Conservation (phyloP, 495 filamentous ascomycete species). For the Xylaria curta region DNA sequence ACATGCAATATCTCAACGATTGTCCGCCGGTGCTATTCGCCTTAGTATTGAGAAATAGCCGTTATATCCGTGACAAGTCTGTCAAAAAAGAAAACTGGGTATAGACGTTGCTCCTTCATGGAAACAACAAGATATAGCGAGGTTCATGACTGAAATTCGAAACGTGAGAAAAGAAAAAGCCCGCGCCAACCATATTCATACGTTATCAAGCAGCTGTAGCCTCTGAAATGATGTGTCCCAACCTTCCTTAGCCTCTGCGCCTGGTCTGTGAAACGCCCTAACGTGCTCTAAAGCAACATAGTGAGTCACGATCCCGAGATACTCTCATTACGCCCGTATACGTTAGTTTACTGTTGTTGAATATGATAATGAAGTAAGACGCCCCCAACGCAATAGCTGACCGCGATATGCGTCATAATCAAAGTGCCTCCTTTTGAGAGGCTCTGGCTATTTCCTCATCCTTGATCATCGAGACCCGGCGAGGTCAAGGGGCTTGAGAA, state of each 20-base stretch:
- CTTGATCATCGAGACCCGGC: not conserved
- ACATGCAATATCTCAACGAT: constrained; percentile 17
- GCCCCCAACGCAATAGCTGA: not conserved
- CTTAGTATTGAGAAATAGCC: constrained; percentile 17
- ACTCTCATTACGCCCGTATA: constrained; percentile 8
- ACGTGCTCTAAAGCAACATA: constrained; percentile 1
- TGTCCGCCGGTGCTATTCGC: constrained; percentile 14
- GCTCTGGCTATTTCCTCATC: not conserved
- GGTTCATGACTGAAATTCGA: not conserved
- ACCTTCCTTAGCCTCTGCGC: constrained; percentile 18
- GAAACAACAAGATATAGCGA: constrained; percentile 11
- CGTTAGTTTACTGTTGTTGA: not conserved
- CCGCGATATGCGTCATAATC: not conserved
- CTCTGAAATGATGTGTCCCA: constrained; percentile 3
- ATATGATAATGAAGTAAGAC: not conserved
- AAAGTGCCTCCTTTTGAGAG: not conserved
- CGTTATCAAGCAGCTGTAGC: not conserved
- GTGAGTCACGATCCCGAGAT: not conserved
- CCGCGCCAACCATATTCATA: not conserved
- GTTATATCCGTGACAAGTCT: constrained; percentile 8
- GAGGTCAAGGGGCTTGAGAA: not conserved
- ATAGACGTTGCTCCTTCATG: constrained; percentile 20
- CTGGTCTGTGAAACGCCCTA: constrained; percentile 14
- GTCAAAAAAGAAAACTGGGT: constrained; percentile 6
- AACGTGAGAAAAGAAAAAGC: not conserved